Percentiles rank a stretch among this genome's conserved stretches.
Evolutionary conservation across 805 yeast species (phyloP).

Genomic region (Candida boidinii): DNA sequence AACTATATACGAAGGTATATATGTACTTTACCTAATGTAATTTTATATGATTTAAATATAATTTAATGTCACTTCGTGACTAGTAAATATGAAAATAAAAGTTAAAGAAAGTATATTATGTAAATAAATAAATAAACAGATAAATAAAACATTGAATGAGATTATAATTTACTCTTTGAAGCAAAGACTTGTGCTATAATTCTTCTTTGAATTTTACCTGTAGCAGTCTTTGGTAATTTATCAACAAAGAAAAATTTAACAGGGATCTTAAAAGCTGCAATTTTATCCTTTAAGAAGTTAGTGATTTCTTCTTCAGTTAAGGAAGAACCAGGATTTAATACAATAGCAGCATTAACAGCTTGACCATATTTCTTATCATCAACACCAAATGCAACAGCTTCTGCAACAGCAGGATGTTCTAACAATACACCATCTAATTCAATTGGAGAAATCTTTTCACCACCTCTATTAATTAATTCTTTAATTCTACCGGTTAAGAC

Average conservation of each 20-base stretch:
- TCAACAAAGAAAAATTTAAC: constrained; percentile 47
- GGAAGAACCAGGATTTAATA: constrained; percentile 33
- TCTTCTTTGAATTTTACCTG: constrained; percentile 70
- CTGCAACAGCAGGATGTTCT: constrained; percentile 54
- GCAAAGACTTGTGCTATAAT: constrained; percentile 47
- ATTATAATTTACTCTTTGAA: constrained; percentile 32
- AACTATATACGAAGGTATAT: not conserved
- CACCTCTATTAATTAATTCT: constrained; percentile 70
- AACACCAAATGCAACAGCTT: constrained; percentile 66
- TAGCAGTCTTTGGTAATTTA: constrained; percentile 64
- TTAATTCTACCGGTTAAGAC: constrained; percentile 63
- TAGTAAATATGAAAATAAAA: not conserved
- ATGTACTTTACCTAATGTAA: not conserved
- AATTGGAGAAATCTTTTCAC: constrained; percentile 69
- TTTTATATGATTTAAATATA: too few relatives aligned
- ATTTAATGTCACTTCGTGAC: too few relatives aligned
- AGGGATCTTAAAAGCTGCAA: constrained; percentile 57
- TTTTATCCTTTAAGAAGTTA: constrained; percentile 32
- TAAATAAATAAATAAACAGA: constrained; percentile 25
- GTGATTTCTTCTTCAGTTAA: constrained; percentile 36
- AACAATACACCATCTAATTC: constrained; percentile 57
- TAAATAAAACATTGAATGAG: too few relatives aligned
- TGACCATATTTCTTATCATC: constrained; percentile 65
- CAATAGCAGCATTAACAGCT: constrained; percentile 63
- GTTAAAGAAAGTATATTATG: too few relatives aligned